These are phyloP conservation scores for Trichosporon faecale DNA, from an alignment of 1,284 basidiomycete species.

Conservation along the genomic window DNA sequence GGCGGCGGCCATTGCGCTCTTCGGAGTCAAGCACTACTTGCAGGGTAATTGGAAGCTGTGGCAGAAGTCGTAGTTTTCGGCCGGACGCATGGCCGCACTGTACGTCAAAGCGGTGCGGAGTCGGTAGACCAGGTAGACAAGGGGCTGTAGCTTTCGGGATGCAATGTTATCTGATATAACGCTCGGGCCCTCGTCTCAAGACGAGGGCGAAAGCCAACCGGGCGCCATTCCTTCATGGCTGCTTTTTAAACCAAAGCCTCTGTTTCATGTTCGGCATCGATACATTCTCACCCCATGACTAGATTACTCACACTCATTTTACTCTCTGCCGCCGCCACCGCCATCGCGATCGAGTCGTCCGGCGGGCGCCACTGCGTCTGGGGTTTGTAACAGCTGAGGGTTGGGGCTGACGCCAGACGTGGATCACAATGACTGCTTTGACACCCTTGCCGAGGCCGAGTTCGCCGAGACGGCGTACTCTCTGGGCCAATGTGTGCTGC, in stretches of 20 bases:
- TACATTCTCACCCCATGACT: neutral
- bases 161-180: constrained; percentile 7
- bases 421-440: neutral
- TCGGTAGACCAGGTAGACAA: neutral
- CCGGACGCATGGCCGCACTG: neutral
- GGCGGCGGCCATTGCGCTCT: constrained; percentile 36
- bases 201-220: neutral
- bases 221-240: neutral
- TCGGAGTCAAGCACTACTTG: constrained; percentile 46
- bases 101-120: neutral
- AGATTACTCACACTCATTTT: neutral
- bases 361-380: neutral
- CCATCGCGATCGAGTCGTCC: neutral
- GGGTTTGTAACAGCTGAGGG: neutral
- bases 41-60: constrained; percentile 38
- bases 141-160: neutral
- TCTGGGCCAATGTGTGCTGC: neutral
- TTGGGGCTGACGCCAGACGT: neutral
- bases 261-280: neutral
- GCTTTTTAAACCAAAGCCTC: neutral
- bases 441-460: neutral
- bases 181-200: neutral
- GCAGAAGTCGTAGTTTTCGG: constrained; percentile 17
- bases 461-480: neutral
- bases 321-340: neutral